Base-by-base conservation (phyloP, 2,329 filamentous ascomycete genomes). In the Neobulgaria alba region DNA sequence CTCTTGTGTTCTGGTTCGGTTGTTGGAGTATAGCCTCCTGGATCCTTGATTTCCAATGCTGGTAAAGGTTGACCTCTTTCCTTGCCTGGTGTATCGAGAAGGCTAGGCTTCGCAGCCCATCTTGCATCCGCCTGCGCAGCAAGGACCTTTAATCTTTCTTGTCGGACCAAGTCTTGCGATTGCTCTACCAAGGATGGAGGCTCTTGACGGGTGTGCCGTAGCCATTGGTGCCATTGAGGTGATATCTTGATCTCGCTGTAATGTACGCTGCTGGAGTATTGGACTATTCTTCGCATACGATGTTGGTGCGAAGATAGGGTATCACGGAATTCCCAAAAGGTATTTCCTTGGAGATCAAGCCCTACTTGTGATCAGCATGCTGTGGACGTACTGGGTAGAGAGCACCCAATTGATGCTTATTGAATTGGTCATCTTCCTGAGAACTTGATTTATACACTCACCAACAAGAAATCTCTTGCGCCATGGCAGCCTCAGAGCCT, bases 151-250 rank as follows among this genome's bases (percentile, higher is more conserved):
- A 81, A 67, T 43, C 68, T 65, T 37, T 65, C 63, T 58, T 69
- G 73, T 18, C 79, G 67, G 9, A 58, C 54, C 1, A 75, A 56
- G 39, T 83, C 78, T 23, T 57, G 59, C 5, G 62, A 54, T 58
- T 81, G 76, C 58, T 83, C 79, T 1, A 62, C 60, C 9, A 82
- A 58, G 2, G 65, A 70, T 1, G 79, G 79, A 2, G 78, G 65
- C 0, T 69, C 57, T 2, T 55, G 46, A 15, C 79, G 72, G 33
- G 71, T 74, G 58, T 82, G 68, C 12, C 79, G 74, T 36, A 83
- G 67, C 79, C 79, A 83, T 55, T 82, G 77, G 61, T 82, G 77
- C 79, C 79, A 83, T 48, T 70, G 67, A 9, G 79, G 77, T 38
- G 71, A 64, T 45, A 82, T 75, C 10, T 54, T 50, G 39, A 81